Evolutionary conservation across 176 grass and related monocot species (phyloP).

Genomic region (Hordeum marinum): DNA sequence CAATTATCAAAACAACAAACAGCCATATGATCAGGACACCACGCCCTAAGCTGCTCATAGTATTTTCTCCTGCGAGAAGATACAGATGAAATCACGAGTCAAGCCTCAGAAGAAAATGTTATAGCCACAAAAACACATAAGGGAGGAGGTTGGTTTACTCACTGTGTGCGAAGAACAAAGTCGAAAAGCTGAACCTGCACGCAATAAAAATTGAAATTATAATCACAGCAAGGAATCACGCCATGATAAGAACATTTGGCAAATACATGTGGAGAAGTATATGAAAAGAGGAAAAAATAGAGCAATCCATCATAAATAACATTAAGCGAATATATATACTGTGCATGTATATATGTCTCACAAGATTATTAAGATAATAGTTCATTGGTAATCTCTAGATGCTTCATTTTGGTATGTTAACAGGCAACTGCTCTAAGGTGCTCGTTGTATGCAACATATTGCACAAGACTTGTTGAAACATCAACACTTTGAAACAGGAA

Average conservation of each 20-base stretch:
- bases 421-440: neutral
- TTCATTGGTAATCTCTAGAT: neutral
- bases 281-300: neutral
- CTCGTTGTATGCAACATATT: neutral
- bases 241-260: neutral
- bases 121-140: slow-evolving; percentile 5
- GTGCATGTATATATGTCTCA: neutral
- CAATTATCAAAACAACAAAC: slow-evolving; percentile 95
- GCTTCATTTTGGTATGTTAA: neutral
- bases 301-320: too few species aligned
- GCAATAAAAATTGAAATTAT: slow-evolving; percentile 15
- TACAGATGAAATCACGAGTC: slow-evolving; percentile 11
- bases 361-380: neutral
- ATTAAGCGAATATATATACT: neutral
- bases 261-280: neutral
- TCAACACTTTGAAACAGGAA: slow-evolving; percentile 2
- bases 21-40: slow-evolving; percentile 91
- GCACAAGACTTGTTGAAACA: neutral
- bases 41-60: slow-evolving; percentile 72
- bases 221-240: slow-evolving; percentile 5
- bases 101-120: neutral
- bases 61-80: slow-evolving; percentile 63
- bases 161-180: slow-evolving; percentile 97
- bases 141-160: slow-evolving; percentile 44
- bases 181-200: slow-evolving; percentile 98